Conservation (phyloP, 2,329 filamentous ascomycete species). For the Curvularia hawaiiensis region DNA sequence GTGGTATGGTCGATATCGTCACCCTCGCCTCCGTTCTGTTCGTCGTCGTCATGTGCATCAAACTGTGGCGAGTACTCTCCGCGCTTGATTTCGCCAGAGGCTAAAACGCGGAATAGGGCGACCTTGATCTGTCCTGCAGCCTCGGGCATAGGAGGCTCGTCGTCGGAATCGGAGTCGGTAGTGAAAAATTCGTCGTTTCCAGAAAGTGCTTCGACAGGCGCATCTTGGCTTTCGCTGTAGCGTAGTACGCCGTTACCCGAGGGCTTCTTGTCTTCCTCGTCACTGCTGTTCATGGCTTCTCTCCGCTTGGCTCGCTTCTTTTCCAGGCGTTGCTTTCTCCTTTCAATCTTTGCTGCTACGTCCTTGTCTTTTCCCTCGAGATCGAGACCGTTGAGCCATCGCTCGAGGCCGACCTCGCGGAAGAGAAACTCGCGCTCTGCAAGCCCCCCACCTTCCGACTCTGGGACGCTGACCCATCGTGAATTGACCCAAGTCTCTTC, state of each 20-base stretch:
- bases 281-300: slow-evolving; percentile 57
- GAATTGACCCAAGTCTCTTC: slow-evolving; percentile 99
- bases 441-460: slow-evolving; percentile 88
- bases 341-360: slow-evolving; percentile 77
- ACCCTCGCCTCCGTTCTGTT: slow-evolving; percentile 66
- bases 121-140: slow-evolving; percentile 98
- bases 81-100: slow-evolving; percentile 95
- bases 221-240: slow-evolving; percentile 77
- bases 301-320: slow-evolving; percentile 82
- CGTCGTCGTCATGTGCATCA: slow-evolving; percentile 93
- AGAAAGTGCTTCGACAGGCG: slow-evolving; percentile 74
- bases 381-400: slow-evolving; percentile 95
- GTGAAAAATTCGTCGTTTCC: slow-evolving; percentile 69
- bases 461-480: slow-evolving; percentile 92
- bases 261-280: slow-evolving; percentile 50
- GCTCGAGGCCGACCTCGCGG: slow-evolving; percentile 91
- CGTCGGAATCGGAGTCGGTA: slow-evolving; percentile 73
- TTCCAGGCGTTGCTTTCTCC: slow-evolving; percentile 71
- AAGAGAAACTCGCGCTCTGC: slow-evolving; percentile 97
- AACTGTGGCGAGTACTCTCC: slow-evolving; percentile 98
- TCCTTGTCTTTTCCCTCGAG: slow-evolving; percentile 80
- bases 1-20: slow-evolving; percentile 96
- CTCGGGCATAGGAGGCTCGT: slow-evolving; percentile 86
- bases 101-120: slow-evolving; percentile 91
- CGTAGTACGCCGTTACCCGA: slow-evolving; percentile 67